phyloP scores from a whole-genome alignment of 768 basidiomycete genomes.

The Trametes cubensis region DNA sequence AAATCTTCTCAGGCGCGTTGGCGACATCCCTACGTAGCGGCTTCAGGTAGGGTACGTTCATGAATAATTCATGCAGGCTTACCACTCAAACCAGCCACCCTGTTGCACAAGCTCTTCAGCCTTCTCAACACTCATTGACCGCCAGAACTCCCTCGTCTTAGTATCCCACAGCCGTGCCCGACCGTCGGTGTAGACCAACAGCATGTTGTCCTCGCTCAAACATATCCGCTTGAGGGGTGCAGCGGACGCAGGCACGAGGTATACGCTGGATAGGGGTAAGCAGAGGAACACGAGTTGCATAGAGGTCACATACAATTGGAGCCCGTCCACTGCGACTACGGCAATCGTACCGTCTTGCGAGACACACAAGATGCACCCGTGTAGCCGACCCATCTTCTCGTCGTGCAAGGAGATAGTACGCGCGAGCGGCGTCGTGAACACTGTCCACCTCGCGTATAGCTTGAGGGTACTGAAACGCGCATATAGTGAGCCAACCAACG shows the following conservation, averaged over 20 bases:
- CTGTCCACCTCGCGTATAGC: slow-evolving; percentile 68
- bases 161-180: slow-evolving; percentile 88
- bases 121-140: slow-evolving; percentile 77
- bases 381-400: slow-evolving; percentile 56
- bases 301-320: slow-evolving; percentile 66
- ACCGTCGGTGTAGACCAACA: slow-evolving; percentile 75
- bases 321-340: slow-evolving; percentile 70
- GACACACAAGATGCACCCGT: slow-evolving; percentile 71
- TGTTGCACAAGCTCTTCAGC: slow-evolving; percentile 72
- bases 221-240: slow-evolving; percentile 65
- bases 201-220: slow-evolving; percentile 65
- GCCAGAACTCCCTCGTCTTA: slow-evolving; percentile 78
- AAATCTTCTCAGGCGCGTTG: not conserved
- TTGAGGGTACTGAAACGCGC: slow-evolving; percentile 54
- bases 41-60: not conserved
- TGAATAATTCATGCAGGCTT: slow-evolving; percentile 16
- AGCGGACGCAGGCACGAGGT: slow-evolving; percentile 81
- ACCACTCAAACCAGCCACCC: slow-evolving; percentile 80
- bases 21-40: not conserved
- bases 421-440: slow-evolving; percentile 68
- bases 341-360: slow-evolving; percentile 82
- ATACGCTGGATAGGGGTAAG: slow-evolving; percentile 52
- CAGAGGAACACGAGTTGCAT: not conserved
- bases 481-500: not conserved
- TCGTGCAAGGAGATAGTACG: slow-evolving; percentile 59